Evolutionary conservation across 805 yeast species (phyloP), one percentile per base, ranked within the genome.

Genomic region (Zygotorulaspora florentina): DNA sequence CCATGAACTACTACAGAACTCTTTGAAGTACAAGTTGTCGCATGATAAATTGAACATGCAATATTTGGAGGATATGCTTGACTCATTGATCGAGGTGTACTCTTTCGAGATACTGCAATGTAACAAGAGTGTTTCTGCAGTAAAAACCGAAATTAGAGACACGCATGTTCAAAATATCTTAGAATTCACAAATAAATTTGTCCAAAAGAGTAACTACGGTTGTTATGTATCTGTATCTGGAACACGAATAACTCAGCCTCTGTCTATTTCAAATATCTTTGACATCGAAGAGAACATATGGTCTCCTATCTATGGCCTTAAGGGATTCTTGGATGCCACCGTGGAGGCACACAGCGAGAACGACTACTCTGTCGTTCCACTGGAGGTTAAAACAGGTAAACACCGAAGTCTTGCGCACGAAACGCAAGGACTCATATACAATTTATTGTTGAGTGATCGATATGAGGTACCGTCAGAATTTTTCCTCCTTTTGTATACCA

Each of bases 251-350:
- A 62, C 66, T 11, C 62, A 76, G 1, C 66, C 67, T 9, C 70
- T 81, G 35, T 71, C 83, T 0, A 80, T 85, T 0, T 70, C 78
- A 12, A 80, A 83, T 46, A 76, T 89, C 8, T 69, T 87, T 28
- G 96, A 87, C 58, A 79, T 87, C 8, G 99, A 93, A 64, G 97
- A 93, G 57, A 85, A 82, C 55, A 83, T 93, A 11, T 82, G 95
- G 88, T 87, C 97, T 0, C 96, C 97, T 0, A 75, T 79, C 59
- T 89, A 77, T 68, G 99, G 99, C 0, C 66, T 93, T 8, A 79
- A 87, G 54, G 99, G 99, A 0, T 79, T 83, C 55, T 80, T 90
- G 13, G 99, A 93, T 68, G 96, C 84, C 2, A 88, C 96, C 0
- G 74, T 88, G 1, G 85, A 84, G 53, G 84, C 85, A 0, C 63